Percentiles rank a stretch among this genome's conserved stretches.
Conservation (phyloP, 2,329 filamentous ascomycete species). For the Epichloe elymi region DNA sequence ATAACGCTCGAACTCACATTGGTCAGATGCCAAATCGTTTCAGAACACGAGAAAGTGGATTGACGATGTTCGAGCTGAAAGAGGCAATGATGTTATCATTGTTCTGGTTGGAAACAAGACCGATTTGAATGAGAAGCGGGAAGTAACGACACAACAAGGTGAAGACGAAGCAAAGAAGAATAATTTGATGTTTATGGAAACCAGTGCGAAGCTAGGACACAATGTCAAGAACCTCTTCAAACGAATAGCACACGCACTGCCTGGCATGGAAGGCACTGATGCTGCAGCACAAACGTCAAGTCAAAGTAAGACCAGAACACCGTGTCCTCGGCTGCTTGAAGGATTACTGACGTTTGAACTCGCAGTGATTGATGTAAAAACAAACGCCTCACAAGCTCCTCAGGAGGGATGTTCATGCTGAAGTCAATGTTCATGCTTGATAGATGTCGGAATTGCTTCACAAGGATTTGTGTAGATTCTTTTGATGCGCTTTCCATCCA, state of each 20-base stretch:
- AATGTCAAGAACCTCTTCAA: conserved; percentile 97
- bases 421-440: conserved; percentile 1
- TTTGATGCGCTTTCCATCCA: not conserved
- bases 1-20: not conserved
- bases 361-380: conserved; percentile 86
- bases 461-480: not conserved
- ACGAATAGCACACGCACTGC: conserved; percentile 93
- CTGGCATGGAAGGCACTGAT: conserved; percentile 90
- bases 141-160: conserved; percentile 90
- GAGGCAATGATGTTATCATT: conserved; percentile 97
- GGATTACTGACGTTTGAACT: conserved; percentile 11
- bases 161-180: conserved; percentile 98
- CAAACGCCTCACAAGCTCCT: conserved; percentile 53
- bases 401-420: conserved; percentile 55
- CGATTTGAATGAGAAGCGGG: conserved; percentile 93
- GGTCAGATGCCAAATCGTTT: conserved; percentile 77
- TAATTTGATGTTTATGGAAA: conserved; percentile 98
- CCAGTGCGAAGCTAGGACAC: conserved; percentile 91
- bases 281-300: conserved; percentile 56
- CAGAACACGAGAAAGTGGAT: conserved; percentile 99
- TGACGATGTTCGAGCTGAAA: conserved; percentile 90
- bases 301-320: conserved; percentile 52
- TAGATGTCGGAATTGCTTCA: not conserved
- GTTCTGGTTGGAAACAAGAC: conserved; percentile 99
- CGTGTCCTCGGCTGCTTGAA: not conserved